Conservation (phyloP, 805 yeast genomes). For the Cyberlindnera mississippiensis region DNA sequence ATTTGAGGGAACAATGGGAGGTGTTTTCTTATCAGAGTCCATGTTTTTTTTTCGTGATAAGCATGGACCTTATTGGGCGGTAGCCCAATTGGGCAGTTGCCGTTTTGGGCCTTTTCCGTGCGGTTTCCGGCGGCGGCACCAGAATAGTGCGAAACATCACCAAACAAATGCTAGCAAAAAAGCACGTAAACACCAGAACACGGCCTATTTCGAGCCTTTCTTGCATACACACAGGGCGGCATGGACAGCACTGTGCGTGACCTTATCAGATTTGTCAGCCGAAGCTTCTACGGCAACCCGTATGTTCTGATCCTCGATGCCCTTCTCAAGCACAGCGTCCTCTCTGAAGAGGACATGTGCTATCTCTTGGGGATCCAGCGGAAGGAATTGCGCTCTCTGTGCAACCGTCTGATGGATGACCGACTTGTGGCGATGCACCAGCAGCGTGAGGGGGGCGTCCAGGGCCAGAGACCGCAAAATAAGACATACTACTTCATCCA, state of each 20-base stretch:
- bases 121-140: too few species aligned
- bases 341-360: slow-evolving; percentile 88
- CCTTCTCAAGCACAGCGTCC: slow-evolving; percentile 77
- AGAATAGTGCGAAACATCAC: too few species aligned
- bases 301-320: slow-evolving; percentile 86
- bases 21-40: too few species aligned
- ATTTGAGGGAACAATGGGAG: background rate
- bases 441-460: slow-evolving; percentile 58
- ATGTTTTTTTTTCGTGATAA: too few species aligned
- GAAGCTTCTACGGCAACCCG: slow-evolving; percentile 86
- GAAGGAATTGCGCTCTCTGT: slow-evolving; percentile 79
- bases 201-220: too few species aligned
- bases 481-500: slow-evolving; percentile 85
- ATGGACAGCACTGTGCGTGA: slow-evolving; percentile 40
- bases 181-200: background rate
- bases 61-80: too few species aligned
- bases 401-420: slow-evolving; percentile 82
- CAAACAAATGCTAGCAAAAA: too few species aligned
- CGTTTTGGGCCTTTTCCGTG: too few species aligned
- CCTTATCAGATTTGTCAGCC: slow-evolving; percentile 69
- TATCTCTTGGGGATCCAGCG: slow-evolving; percentile 77
- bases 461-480: slow-evolving; percentile 43
- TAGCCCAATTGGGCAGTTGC: background rate
- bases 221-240: too few species aligned
- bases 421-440: slow-evolving; percentile 65